Conservation (phyloP, 2,329 filamentous ascomycete genomes). For the Pseudogymnoascus sp. region DNA sequence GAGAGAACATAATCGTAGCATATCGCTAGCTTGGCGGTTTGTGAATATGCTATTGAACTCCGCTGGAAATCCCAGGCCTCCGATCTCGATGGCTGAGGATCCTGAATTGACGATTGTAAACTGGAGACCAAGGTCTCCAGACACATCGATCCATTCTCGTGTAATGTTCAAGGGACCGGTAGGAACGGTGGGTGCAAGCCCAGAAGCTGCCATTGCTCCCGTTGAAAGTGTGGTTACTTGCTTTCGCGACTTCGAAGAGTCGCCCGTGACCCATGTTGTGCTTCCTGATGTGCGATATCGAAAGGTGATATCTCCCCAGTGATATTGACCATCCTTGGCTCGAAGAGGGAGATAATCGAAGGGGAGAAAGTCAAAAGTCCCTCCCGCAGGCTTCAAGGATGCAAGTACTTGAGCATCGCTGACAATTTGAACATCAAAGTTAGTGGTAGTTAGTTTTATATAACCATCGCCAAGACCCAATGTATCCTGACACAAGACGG, state of each 20-base stretch:
- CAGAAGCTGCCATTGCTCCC: slow-evolving; percentile 31
- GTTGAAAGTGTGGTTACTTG: slow-evolving; percentile 27
- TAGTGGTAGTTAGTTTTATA: slow-evolving; percentile 27
- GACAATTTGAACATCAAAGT: slow-evolving; percentile 36
- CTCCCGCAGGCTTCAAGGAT: slow-evolving; percentile 34
- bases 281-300: slow-evolving; percentile 38
- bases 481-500: slow-evolving; percentile 25
- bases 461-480: slow-evolving; percentile 34
- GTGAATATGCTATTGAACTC: slow-evolving; percentile 57
- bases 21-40: slow-evolving; percentile 38
- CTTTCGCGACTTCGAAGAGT: slow-evolving; percentile 36
- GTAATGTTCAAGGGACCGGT: slow-evolving; percentile 36
- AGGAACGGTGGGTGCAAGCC: slow-evolving; percentile 35
- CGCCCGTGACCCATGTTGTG: slow-evolving; percentile 36
- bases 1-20: slow-evolving; percentile 42
- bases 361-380: slow-evolving; percentile 46
- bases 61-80: slow-evolving; percentile 48
- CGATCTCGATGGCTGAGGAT: slow-evolving; percentile 38
- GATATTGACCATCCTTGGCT: slow-evolving; percentile 44
- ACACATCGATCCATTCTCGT: slow-evolving; percentile 41
- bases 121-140: slow-evolving; percentile 41
- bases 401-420: slow-evolving; percentile 39
- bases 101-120: slow-evolving; percentile 42
- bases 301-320: slow-evolving; percentile 49
- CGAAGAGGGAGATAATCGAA: slow-evolving; percentile 40